These are phyloP conservation scores for Lepiota brunneoincarnata DNA, from an alignment of 768 basidiomycete genomes.

Conservation along the genomic window DNA sequence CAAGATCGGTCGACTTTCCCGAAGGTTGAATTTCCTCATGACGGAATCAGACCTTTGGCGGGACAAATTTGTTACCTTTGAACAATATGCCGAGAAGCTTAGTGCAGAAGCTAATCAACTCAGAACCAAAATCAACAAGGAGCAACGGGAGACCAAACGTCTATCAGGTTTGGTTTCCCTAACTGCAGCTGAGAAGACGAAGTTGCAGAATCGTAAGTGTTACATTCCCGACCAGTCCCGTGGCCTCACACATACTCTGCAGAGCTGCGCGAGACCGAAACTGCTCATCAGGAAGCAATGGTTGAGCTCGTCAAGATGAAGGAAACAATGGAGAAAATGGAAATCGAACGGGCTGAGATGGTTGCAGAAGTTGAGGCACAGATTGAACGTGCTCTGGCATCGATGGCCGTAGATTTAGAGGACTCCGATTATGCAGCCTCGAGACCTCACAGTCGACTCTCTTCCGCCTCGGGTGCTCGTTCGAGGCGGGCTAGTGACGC, in stretches of 20 bases:
- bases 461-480: slow-evolving; percentile 50
- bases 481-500: slow-evolving; percentile 65
- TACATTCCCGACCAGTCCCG: background rate
- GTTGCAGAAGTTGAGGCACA: slow-evolving; percentile 92
- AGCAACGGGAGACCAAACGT: slow-evolving; percentile 85
- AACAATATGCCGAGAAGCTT: slow-evolving; percentile 90
- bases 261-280: slow-evolving; percentile 84
- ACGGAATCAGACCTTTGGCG: slow-evolving; percentile 89
- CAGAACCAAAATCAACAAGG: slow-evolving; percentile 84
- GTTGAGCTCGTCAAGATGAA: slow-evolving; percentile 83
- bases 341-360: slow-evolving; percentile 83
- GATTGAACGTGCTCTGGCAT: slow-evolving; percentile 81
- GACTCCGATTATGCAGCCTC: slow-evolving; percentile 77
- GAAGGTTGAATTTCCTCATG: slow-evolving; percentile 89
- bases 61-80: slow-evolving; percentile 92
- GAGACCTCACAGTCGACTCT: slow-evolving; percentile 65
- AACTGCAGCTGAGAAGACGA: slow-evolving; percentile 75
- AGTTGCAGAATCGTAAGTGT: slow-evolving; percentile 73
- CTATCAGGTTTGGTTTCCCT: slow-evolving; percentile 76
- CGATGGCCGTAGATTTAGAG: slow-evolving; percentile 79
- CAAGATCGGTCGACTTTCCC: slow-evolving; percentile 84
- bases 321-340: slow-evolving; percentile 83
- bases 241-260: slow-evolving; percentile 10
- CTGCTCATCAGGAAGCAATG: slow-evolving; percentile 75
- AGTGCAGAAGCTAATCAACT: slow-evolving; percentile 84